Conservation (phyloP, 2,329 filamentous ascomycete genomes). For the Aotearoamyces nothofagi region DNA sequence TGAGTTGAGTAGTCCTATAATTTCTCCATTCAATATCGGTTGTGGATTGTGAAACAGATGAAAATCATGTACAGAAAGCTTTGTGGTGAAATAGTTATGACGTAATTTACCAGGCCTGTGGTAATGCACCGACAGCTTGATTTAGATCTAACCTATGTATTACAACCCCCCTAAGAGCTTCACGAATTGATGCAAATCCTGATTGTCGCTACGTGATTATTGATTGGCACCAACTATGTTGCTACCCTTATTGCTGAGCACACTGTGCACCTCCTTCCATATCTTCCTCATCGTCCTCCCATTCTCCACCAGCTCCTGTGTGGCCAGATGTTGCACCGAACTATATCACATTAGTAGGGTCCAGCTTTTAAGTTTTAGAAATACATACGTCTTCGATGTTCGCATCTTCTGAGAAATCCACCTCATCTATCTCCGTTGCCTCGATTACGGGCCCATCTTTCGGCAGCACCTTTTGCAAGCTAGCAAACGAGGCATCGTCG, state of each 20-base stretch:
- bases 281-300: slow-evolving; percentile 55
- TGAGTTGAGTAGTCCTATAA: too few relatives aligned
- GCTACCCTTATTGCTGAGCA: slow-evolving; percentile 18
- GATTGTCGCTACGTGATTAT: too few relatives aligned
- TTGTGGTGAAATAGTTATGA: too few relatives aligned
- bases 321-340: slow-evolving; percentile 62
- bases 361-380: slow-evolving; percentile 3
- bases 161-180: too few relatives aligned
- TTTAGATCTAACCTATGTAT: too few relatives aligned
- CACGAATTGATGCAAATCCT: too few relatives aligned
- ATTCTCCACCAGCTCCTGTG: slow-evolving; percentile 46
- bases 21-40: too few relatives aligned
- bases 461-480: slow-evolving; percentile 64
- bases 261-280: slow-evolving; percentile 50
- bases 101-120: too few relatives aligned
- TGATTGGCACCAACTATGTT: background rate
- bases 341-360: slow-evolving; percentile 22
- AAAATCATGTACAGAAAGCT: too few relatives aligned
- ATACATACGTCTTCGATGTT: slow-evolving; percentile 60
- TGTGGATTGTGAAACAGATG: too few relatives aligned
- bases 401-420: slow-evolving; percentile 70
- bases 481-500: slow-evolving; percentile 53
- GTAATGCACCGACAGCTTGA: too few relatives aligned
- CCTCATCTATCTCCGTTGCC: slow-evolving; percentile 69
- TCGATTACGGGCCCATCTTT: slow-evolving; percentile 41